phyloP scores from a whole-genome alignment of 371 early-diverging fungal genomes.

The Rhizopus arrhizus region DNA sequence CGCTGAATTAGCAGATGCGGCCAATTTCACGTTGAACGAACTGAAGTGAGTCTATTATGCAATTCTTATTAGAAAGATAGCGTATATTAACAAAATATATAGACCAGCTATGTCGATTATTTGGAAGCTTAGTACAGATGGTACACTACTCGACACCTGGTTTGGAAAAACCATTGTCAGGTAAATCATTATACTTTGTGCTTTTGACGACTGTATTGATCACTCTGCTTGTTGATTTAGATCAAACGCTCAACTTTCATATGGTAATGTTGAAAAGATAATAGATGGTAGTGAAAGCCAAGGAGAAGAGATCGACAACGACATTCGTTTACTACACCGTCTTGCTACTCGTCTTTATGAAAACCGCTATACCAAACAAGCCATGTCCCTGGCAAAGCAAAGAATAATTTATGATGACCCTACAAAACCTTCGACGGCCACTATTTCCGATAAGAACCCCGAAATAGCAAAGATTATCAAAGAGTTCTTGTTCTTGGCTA shows the following conservation, averaged over 20 bases:
- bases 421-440: constrained; percentile 57
- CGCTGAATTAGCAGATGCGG: constrained; percentile 73
- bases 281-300: constrained; percentile 59
- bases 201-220: not conserved
- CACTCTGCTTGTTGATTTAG: constrained; percentile 18
- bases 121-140: constrained; percentile 81
- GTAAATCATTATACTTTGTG: constrained; percentile 29
- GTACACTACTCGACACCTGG: constrained; percentile 68
- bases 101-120: constrained; percentile 88
- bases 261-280: constrained; percentile 88
- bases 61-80: not conserved
- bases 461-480: constrained; percentile 86
- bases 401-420: constrained; percentile 29
- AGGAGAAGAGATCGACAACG: constrained; percentile 26
- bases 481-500: constrained; percentile 95
- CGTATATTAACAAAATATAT: not conserved
- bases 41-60: constrained; percentile 28
- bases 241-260: constrained; percentile 72
- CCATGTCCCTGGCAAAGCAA: constrained; percentile 22
- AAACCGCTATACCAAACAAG: constrained; percentile 21
- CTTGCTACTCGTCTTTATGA: constrained; percentile 17
- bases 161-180: constrained; percentile 85
- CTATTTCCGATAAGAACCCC: constrained; percentile 81
- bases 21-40: constrained; percentile 37
- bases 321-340: constrained; percentile 31